These are phyloP conservation scores for Russula sp. DNA, from an alignment of 768 basidiomycete genomes.

Conservation along the genomic window DNA sequence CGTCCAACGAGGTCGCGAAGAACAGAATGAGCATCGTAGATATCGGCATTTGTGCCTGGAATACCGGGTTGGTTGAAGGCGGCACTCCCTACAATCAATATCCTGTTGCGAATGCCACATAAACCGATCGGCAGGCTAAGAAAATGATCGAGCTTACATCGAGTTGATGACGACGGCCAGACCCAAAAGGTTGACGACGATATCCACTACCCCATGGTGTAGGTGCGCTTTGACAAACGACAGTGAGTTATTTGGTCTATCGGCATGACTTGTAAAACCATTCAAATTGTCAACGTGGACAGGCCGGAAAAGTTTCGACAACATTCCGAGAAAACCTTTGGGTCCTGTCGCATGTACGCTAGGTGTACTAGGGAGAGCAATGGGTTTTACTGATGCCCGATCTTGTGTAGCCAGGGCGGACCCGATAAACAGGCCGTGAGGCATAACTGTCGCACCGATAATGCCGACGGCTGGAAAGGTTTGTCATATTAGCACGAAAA, in stretches of 20 bases:
- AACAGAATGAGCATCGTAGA: constrained; percentile 39
- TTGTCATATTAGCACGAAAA: not conserved
- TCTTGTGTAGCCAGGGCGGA: constrained; percentile 39
- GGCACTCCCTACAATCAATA: constrained; percentile 74
- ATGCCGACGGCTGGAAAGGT: constrained; percentile 25
- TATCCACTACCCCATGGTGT: constrained; percentile 59
- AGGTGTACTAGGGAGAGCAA: not conserved
- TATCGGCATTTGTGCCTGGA: constrained; percentile 48
- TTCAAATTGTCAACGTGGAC: constrained; percentile 2
- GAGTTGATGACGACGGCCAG: constrained; percentile 89
- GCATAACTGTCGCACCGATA: constrained; percentile 42
- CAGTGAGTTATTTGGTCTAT: constrained; percentile 51
- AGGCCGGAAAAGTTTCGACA: constrained; percentile 6
- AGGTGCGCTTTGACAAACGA: constrained; percentile 57
- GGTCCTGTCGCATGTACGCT: not conserved
- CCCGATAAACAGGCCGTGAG: constrained; percentile 43
- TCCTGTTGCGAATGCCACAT: constrained; percentile 38
- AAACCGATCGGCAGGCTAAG: not conserved
- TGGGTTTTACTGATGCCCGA: constrained; percentile 26
- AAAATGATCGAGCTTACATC: constrained; percentile 42
- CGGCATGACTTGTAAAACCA: constrained; percentile 25
- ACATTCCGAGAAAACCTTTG: not conserved
- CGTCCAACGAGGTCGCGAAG: no score
- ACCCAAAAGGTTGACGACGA: constrained; percentile 64
- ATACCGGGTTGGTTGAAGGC: constrained; percentile 57